Conservation (phyloP, 345 rosid genomes). For the Eucalyptus shirleyi region DNA sequence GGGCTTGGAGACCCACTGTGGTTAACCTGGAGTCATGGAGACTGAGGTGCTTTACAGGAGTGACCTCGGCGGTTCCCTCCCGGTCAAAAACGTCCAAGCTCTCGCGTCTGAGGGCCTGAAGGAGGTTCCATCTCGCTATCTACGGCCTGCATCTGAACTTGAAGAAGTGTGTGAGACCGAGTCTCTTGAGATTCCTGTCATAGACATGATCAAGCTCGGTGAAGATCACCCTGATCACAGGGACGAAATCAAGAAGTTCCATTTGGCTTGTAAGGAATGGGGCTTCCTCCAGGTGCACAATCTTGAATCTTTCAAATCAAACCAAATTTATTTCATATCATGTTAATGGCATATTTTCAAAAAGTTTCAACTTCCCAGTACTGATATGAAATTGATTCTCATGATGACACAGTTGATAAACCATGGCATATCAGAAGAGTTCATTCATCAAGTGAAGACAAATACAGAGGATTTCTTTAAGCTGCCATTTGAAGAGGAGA, state of each 20-base stretch:
- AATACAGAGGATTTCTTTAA: constrained; percentile 19
- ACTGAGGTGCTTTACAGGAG: neutral
- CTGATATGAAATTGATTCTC: neutral
- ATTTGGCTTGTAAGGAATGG: constrained; percentile 42
- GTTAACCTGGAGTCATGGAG: neutral
- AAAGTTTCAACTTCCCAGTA: neutral
- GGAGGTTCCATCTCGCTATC: constrained; percentile 13
- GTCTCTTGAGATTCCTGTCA: constrained; percentile 18
- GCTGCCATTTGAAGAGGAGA: constrained; percentile 24
- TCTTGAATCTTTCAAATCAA: neutral
- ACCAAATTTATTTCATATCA: neutral
- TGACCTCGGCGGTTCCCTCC: neutral
- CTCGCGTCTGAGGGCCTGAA: constrained; percentile 14
- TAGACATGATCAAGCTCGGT: constrained; percentile 22
- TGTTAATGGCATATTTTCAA: neutral
- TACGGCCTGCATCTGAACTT: constrained; percentile 9
- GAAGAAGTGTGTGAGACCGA: neutral
- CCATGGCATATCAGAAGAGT: constrained; percentile 18
- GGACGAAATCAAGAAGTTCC: constrained; percentile 23
- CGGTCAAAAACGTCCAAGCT: neutral
- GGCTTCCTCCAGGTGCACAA: constrained; percentile 50
- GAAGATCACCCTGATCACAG: neutral
- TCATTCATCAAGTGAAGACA: constrained; percentile 17
- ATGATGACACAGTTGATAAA: constrained; percentile 16
- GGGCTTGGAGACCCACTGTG: neutral